Conservation (phyloP, 208 protist species). For the Wallacemonas rigidus region DNA sequence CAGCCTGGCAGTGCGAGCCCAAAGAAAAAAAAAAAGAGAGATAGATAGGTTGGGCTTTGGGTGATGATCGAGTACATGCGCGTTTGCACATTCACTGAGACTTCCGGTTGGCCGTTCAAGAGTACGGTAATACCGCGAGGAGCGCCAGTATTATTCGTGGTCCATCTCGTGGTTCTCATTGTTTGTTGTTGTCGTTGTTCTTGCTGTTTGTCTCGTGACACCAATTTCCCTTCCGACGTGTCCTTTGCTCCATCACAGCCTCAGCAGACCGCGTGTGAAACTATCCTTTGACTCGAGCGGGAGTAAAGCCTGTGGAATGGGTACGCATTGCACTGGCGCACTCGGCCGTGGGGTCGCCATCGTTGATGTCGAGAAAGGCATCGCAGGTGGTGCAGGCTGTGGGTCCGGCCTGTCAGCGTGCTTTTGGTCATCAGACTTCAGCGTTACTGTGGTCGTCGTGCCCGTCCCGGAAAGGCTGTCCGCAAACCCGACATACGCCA, state of each 20-base stretch:
- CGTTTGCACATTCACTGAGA: no score
- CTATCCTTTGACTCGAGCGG: slow-evolving; percentile 37
- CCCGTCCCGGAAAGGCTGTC: neutral
- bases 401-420: no score
- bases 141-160: no score
- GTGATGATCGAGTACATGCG: no score
- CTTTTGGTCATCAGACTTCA: no score
- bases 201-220: neutral
- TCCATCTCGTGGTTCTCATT: neutral
- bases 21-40: no score
- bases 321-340: neutral
- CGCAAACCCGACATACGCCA: slow-evolving; percentile 56
- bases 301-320: slow-evolving; percentile 30
- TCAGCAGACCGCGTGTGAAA: slow-evolving; percentile 45
- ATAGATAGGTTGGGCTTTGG: no score
- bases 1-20: no score
- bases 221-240: neutral
- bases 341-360: neutral
- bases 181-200: neutral
- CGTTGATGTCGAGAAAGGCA: neutral
- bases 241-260: slow-evolving; percentile 21
- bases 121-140: no score
- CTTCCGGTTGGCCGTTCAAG: no score
- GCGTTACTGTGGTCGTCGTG: no score
- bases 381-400: no score